Conservation (phyloP, 805 yeast species). For the Kuraishia hungarica region DNA sequence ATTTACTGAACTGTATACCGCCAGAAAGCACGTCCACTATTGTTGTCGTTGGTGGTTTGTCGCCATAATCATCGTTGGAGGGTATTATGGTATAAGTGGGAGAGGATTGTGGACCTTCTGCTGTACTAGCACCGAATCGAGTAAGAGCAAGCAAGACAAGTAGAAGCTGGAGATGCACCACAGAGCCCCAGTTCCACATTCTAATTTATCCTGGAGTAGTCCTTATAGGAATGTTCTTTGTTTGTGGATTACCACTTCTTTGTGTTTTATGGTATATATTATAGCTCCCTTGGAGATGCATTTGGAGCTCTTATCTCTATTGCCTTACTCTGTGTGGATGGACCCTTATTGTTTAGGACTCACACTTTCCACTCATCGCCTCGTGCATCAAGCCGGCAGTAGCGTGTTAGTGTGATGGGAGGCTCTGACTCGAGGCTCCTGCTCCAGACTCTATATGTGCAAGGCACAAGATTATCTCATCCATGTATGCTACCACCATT, state of each 20-base stretch:
- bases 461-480: not conserved
- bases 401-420: not conserved
- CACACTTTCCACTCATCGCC: not conserved
- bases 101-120: not conserved
- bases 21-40: slow-evolving; percentile 65
- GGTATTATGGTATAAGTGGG: not conserved
- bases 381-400: not conserved
- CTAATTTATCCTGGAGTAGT: not conserved
- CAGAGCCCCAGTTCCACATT: not conserved
- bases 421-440: not conserved
- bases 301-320: not conserved
- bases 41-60: slow-evolving; percentile 24
- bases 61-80: slow-evolving; percentile 2
- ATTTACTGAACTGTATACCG: slow-evolving; percentile 58
- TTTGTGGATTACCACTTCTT: no score
- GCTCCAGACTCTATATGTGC: not conserved
- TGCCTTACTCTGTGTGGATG: not conserved
- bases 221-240: not conserved
- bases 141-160: not conserved
- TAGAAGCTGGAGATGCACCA: not conserved
- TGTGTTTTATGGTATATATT: no score
- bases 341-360: not conserved
- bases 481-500: not conserved
- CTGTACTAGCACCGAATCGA: slow-evolving; percentile 1
- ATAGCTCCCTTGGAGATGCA: not conserved